phyloP scores from a whole-genome alignment of 1,284 basidiomycete genomes.

The Ceratobasidium sp. region DNA sequence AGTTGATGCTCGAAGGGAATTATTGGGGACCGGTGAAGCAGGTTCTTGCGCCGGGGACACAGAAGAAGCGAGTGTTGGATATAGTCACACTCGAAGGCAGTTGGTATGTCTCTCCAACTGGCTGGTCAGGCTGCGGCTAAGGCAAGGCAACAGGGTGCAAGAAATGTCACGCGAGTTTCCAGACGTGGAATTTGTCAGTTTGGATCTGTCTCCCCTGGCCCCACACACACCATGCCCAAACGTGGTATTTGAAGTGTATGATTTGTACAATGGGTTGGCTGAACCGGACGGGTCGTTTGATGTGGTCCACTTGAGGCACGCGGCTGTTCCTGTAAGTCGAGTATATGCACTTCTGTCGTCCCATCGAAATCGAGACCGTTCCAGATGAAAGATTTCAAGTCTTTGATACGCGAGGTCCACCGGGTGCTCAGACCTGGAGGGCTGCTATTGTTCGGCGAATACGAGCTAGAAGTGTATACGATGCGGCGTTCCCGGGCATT shows the following conservation, averaged over 20 bases:
- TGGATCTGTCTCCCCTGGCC: constrained; percentile 15
- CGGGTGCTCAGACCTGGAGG: constrained; percentile 23
- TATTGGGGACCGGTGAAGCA: constrained; percentile 7
- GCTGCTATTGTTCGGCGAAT: constrained; percentile 16
- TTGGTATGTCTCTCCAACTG: constrained; percentile 10
- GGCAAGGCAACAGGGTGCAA: constrained; percentile 6
- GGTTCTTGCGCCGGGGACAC: neutral
- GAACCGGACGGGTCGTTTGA: constrained; percentile 29
- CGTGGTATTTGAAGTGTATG: constrained; percentile 30
- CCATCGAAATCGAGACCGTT: neutral
- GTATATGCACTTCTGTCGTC: constrained; percentile 1
- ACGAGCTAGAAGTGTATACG: constrained; percentile 25
- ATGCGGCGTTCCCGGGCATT: constrained; percentile 16
- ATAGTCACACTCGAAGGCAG: constrained; percentile 24
- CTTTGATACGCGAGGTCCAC: constrained; percentile 8
- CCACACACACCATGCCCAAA: constrained; percentile 15
- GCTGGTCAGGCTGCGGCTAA: neutral
- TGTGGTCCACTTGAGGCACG: constrained; percentile 22
- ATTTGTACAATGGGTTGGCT: constrained; percentile 31
- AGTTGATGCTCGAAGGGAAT: constrained; percentile 2
- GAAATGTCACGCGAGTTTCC: constrained; percentile 32
- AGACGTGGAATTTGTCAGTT: constrained; percentile 27
- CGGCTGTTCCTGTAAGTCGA: constrained; percentile 14
- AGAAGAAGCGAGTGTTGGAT: constrained; percentile 12
- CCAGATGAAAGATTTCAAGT: constrained; percentile 25